Evolutionary conservation across 1,284 basidiomycete genomes (phyloP).

Genomic region (Fomes fomentarius): DNA sequence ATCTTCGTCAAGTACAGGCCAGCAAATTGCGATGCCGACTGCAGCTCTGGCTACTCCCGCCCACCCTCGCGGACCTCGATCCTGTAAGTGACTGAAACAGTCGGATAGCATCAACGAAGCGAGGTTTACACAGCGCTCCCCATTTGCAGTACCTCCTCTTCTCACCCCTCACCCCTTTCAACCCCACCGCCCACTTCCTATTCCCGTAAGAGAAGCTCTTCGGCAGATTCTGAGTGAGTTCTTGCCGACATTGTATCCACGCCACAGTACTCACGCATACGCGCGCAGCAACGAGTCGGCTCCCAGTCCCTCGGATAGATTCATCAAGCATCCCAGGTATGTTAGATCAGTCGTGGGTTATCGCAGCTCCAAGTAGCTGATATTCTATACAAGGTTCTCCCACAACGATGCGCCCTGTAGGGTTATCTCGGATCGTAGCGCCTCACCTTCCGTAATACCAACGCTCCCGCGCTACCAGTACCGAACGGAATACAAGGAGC

Average conservation of each 20-base stretch:
- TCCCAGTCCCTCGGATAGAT: slow-evolving; percentile 24
- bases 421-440: slow-evolving; percentile 2
- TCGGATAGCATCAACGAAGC: background rate
- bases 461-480: background rate
- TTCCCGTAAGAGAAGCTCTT: slow-evolving; percentile 24
- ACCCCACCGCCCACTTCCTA: slow-evolving; percentile 9
- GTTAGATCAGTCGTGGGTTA: background rate
- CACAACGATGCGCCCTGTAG: slow-evolving; percentile 6
- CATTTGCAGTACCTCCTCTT: slow-evolving; percentile 1
- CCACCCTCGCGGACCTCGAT: slow-evolving; percentile 4
- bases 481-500: slow-evolving; percentile 1
- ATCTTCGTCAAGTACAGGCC: slow-evolving; percentile 31
- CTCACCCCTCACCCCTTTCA: slow-evolving; percentile 2
- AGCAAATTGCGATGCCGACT: slow-evolving; percentile 5
- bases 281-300: background rate
- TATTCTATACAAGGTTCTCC: slow-evolving; percentile 5
- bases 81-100: slow-evolving; percentile 4
- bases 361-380: slow-evolving; percentile 1
- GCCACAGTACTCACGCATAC: slow-evolving; percentile 6
- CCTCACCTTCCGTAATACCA: slow-evolving; percentile 1
- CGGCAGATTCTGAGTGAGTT: slow-evolving; percentile 24
- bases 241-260: background rate
- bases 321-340: slow-evolving; percentile 25
- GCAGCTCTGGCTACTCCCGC: slow-evolving; percentile 5
- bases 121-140: slow-evolving; percentile 1